Conservation (phyloP, 169 alveolate genomes). For the Babesia ovis region DNA sequence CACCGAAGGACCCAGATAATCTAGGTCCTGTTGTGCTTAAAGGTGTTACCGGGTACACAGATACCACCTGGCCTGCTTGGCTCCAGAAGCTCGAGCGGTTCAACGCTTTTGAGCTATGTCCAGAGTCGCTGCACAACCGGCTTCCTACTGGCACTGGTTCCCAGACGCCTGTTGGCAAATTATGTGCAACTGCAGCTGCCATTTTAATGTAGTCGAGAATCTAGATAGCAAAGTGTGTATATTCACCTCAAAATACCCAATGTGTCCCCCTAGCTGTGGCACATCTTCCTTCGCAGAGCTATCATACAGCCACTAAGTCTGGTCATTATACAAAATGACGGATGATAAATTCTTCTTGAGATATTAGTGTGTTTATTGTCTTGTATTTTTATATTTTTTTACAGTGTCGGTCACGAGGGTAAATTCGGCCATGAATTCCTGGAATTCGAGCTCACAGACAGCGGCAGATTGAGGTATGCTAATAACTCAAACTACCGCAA, state of each 20-base stretch:
- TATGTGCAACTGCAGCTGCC: constrained; percentile 1
- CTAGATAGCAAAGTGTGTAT: no score
- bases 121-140: constrained; percentile 15
- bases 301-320: no score
- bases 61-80: constrained; percentile 5
- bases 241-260: no score
- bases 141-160: constrained; percentile 4
- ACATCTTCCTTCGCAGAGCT: no score
- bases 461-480: constrained; percentile 95
- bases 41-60: neutral
- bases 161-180: neutral
- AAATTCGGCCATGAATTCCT: constrained; percentile 97
- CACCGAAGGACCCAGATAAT: no score
- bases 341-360: constrained; percentile 63
- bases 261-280: no score
- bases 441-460: constrained; percentile 93
- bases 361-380: constrained; percentile 56
- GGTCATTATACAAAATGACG: constrained; percentile 33
- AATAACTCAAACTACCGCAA: constrained; percentile 94
- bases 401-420: constrained; percentile 82
- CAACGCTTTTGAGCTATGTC: neutral
- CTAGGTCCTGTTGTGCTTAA: neutral
- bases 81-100: constrained; percentile 13
- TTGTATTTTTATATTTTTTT: neutral
- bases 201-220: constrained; percentile 26